Evolutionary conservation across 148 eudicot species (phyloP), one percentile per base, ranked within the genome.

Genomic region (Linanthus parryae): DNA sequence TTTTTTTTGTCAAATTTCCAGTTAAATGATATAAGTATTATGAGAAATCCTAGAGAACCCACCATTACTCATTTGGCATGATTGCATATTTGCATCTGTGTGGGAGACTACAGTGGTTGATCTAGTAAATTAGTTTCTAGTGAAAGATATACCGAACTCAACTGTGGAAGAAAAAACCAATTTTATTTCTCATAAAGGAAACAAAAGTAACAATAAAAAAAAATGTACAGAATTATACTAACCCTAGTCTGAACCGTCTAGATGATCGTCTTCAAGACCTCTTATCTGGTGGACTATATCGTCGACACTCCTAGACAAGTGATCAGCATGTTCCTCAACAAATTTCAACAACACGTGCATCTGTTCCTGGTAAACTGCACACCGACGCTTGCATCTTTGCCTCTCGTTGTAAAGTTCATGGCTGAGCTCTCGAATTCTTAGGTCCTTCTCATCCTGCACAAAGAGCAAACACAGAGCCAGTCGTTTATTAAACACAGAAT

Each of bases 361-460:
- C 54, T 65, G 70, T 36, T 58, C 64, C 41, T 57, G 63, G 57
- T 65, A 65, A 56, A 49, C 59, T 26, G 64, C 54, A 44, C 70
- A 52, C 22, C 48, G 21, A 2, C 58, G 64, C 29, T 65, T 58
- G 29, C 59, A 51, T 25, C 66, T 39, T 40, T 59, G 65, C 16
- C 55, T 54, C 50, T 66, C 65, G 10, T 59, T 59, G 49, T 58
- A 26, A 40, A 64, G 69, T 57, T 64, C 69, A 8, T 56, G 69
- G 21, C 48, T 58, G 59, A 66, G 54, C 59, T 66, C 71, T 30
- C 60, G 55, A 39, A 67, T 67, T 67, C 47, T 59, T 47, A 54
- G 54, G 39, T 67, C 71, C 54, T 67, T 67, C 44, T 67, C 71
- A 60, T 67, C 60, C 65, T 67, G 58, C 12, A 59, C 22, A 23